Evolutionary conservation across 108 stramenopile species (phyloP), one percentile per base, ranked within the genome.

Genomic region (Skeletonema costatum): DNA sequence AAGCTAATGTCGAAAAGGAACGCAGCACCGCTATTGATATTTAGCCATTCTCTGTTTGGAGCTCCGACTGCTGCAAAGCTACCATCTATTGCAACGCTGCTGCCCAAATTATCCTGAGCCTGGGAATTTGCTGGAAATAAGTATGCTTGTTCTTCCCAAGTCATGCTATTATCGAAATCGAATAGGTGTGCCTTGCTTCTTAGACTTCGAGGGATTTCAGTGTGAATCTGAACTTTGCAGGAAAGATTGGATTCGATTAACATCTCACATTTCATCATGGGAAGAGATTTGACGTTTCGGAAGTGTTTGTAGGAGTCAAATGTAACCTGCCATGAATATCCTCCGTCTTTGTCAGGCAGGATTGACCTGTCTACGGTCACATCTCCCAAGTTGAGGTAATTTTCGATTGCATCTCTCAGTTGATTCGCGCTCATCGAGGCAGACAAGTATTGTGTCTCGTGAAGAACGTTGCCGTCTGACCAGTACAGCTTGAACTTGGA

Each of bases 171-270:
- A 64, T 91, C 73, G 58, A 73, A 73, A 38, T 77, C 80, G 61
- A 91, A 91, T 59, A 91, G 70, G 67, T 91, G 90, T 13, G 75
- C 74, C 58, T 89, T 87, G 63, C 90, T 82, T 39, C 88, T 48
- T 6, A 91, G 66, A 39, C 64, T 63, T 36, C 60, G 25, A 50
- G 77, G 73, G 14, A 74, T 21, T 46, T 70, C 77, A 58, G 42
- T 32, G 14, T 65, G 62, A 19, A 79, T 17, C 9, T 30, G 14
- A 12, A 74, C 68, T 35, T 50, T 61, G 41, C 86, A 86, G 13
- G 64, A 48, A 5, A 78, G 77, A n/a, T 64, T 74, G 6, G 73
- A 74, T 42, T 21, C 66, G 50, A 48, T 17, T 62, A 76, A 73
- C 38, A 33, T 69, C 29, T 78, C 68, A 41, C 82, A 83, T 8